These are phyloP conservation scores for Porphyridium purpureum DNA, from an alignment of 23 red algal genomes.

Conservation along the genomic window DNA sequence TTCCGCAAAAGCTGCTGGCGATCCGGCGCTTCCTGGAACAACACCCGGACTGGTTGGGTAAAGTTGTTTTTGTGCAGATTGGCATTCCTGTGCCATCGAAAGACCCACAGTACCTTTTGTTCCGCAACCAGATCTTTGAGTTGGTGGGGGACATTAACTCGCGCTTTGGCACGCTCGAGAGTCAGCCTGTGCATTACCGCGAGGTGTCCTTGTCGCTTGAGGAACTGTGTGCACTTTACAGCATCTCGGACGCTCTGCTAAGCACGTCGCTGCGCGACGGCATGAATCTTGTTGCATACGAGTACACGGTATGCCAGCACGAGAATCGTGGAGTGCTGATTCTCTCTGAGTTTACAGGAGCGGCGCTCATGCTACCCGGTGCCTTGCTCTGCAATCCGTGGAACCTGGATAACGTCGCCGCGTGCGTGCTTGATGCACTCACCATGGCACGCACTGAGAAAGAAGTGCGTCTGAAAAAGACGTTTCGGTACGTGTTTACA, in stretches of 20 bases:
- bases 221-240: constrained; percentile 71
- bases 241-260: constrained; percentile 70
- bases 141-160: constrained; percentile 77
- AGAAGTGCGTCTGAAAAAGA: constrained; percentile 57
- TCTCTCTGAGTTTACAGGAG: constrained; percentile 91
- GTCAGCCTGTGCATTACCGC: constrained; percentile 54
- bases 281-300: constrained; percentile 95
- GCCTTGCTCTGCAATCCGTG: constrained; percentile 95
- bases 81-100: constrained; percentile 65
- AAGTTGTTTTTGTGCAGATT: constrained; percentile 62
- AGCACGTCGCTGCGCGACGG: constrained; percentile 88
- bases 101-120: constrained; percentile 36
- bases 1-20: constrained; percentile 85
- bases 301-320: constrained; percentile 80
- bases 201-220: constrained; percentile 78
- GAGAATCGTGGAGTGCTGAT: constrained; percentile 76
- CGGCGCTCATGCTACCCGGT: constrained; percentile 70
- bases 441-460: constrained; percentile 68
- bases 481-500: constrained; percentile 65
- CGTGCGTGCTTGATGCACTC: constrained; percentile 44
- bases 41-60: constrained; percentile 18
- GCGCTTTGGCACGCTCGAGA: constrained; percentile 31
- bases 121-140: constrained; percentile 65
- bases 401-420: constrained; percentile 82
- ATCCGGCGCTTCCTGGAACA: constrained; percentile 47